Base-by-base conservation (phyloP, 2,329 filamentous ascomycete genomes). In the Calonectria naviculata region DNA sequence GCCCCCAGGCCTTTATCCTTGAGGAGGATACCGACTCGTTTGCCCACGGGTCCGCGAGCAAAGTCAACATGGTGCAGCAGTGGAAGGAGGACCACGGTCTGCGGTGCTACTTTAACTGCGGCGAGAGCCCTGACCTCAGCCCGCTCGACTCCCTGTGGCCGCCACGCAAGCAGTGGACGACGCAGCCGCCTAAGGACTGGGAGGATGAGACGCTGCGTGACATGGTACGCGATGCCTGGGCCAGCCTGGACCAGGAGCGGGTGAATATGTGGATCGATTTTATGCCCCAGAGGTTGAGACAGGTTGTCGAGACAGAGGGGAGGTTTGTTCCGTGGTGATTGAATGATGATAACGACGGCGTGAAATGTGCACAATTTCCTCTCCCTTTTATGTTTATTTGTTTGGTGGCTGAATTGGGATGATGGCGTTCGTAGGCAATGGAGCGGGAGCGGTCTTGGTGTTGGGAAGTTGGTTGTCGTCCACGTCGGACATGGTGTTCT, bases 211-310 rank as follows among this genome's bases (percentile, higher is more conserved):
- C 80, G 34, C 72, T 83, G 63, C 76, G 74, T 71, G 70, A 78
- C 70, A 78, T 80, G 72, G 81, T 81, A 26, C 73, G 76, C 17
- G 76, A 79, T 38, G 79, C 78, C 5, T 83, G 82, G 81, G 68
- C 67, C 5, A 68, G 60, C 0, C 49, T 83, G 41, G 75, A 78
- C 1, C 78, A 82, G 73, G 81, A 81, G 65, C 77, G 78, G 52
- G 70, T 84, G 54, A 78, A 84, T 56, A 70, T 81, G 65, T 84
- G 82, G 82, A 81, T 83, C 9, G 82, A 83, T 26, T 78, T 80
- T 21, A 84, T 83, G 82, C 79, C 79, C 21, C 79, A 81, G 74
- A 72, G 82, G 34, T 36, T 84, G 60, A 78, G 73, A 69, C 75
- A 80, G 49, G 80, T 84, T 5, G 65, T 83, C 24, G 80, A 80